A percentile compares a stretch with the other conserved stretches of the same genome.
phyloP scores from a whole-genome alignment of 805 yeast genomes.

The Starmerella khaoyaiensis region DNA sequence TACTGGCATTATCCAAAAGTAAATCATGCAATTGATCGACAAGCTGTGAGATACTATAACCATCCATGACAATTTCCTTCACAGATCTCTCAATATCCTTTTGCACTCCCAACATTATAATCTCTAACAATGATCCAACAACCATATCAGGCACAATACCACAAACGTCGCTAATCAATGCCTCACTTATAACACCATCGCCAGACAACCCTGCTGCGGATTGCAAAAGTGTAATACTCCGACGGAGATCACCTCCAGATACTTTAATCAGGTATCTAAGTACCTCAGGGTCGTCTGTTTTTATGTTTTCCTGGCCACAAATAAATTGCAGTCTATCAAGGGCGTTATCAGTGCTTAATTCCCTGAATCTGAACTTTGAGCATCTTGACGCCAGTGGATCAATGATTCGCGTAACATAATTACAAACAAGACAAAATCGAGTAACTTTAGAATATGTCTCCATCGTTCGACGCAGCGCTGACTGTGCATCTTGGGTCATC shows the following conservation, averaged over 20 bases:
- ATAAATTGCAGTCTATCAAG: constrained; percentile 52
- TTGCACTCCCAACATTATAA: constrained; percentile 26
- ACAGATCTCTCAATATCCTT: constrained; percentile 29
- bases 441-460: constrained; percentile 53
- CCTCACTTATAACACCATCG: constrained; percentile 30
- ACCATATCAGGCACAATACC: constrained; percentile 52
- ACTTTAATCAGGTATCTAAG: constrained; percentile 54
- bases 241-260: constrained; percentile 82
- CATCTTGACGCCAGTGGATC: constrained; percentile 96
- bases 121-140: constrained; percentile 33
- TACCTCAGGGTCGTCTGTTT: constrained; percentile 35
- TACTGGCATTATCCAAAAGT: constrained; percentile 43
- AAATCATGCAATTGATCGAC: constrained; percentile 58
- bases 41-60: constrained; percentile 70
- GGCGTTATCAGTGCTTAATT: constrained; percentile 60
- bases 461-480: constrained; percentile 85
- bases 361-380: constrained; percentile 82
- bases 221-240: constrained; percentile 81
- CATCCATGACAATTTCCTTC: constrained; percentile 44
- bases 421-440: constrained; percentile 87
- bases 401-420: constrained; percentile 89
- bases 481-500: constrained; percentile 90
- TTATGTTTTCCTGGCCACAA: constrained; percentile 38
- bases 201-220: constrained; percentile 38
- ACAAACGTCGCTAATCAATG: constrained; percentile 53